A percentile compares a stretch with the other conserved stretches of the same genome.
Conservation (phyloP, 2,329 filamentous ascomycete species). For the Pseudopithomyces maydicus region DNA sequence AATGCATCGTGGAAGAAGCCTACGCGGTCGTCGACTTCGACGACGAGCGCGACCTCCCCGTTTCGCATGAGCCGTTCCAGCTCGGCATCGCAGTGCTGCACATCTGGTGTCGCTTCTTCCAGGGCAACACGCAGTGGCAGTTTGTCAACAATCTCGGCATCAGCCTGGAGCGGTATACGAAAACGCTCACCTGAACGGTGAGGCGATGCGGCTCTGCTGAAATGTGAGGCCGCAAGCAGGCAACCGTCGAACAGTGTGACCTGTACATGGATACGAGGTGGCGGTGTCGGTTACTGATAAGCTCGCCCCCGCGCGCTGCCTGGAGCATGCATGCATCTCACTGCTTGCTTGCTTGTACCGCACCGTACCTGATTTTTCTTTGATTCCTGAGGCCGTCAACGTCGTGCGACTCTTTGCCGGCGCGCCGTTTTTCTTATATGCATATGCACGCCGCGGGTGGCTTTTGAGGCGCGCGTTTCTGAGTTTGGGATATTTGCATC, state of each 20-base stretch:
- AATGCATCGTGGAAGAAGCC: slow-evolving; percentile 54
- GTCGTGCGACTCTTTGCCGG: no score
- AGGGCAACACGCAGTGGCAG: slow-evolving; percentile 55
- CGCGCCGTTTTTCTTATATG: no score
- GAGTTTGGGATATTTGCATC: no score
- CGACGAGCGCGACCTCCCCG: slow-evolving; percentile 17
- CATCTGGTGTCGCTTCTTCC: slow-evolving; percentile 56
- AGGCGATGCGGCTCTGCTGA: slow-evolving; percentile 2
- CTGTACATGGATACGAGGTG: neutral
- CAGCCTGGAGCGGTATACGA: slow-evolving; percentile 42
- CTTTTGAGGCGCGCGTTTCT: no score
- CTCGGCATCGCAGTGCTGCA: slow-evolving; percentile 50
- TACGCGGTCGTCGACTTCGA: slow-evolving; percentile 43
- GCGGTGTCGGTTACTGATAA: slow-evolving; percentile 1
- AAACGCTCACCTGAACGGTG: slow-evolving; percentile 5
- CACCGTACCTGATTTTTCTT: no score
- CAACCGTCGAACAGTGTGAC: neutral
- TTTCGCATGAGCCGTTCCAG: slow-evolving; percentile 30
- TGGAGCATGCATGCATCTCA: neutral
- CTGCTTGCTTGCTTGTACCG: neutral
- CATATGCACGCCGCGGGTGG: no score
- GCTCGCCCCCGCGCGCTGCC: slow-evolving; percentile 1
- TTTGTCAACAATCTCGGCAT: slow-evolving; percentile 54
- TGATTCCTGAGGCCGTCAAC: no score
- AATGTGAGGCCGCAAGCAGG: neutral